phyloP scores from a whole-genome alignment of 768 basidiomycete species.

The Lyophyllum decastes region DNA sequence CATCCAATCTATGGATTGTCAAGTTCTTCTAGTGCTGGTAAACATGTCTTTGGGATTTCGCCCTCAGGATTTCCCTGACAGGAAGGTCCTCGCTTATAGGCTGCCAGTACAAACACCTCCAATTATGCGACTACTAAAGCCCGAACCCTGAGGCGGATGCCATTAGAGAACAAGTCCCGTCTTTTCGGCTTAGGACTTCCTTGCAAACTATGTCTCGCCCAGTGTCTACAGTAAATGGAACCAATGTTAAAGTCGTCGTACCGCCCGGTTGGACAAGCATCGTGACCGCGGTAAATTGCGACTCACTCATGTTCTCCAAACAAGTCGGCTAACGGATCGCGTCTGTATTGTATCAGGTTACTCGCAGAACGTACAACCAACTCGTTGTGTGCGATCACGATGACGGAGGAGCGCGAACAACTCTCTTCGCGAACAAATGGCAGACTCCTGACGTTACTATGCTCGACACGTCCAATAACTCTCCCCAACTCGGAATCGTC shows the following conservation, averaged over 20 bases:
- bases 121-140: neutral
- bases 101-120: neutral
- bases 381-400: slow-evolving; percentile 10
- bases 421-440: slow-evolving; percentile 5
- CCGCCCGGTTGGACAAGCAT: slow-evolving; percentile 11
- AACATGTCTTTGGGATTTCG: neutral
- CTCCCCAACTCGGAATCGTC: slow-evolving; percentile 1
- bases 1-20: too few species aligned
- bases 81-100: neutral
- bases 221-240: neutral
- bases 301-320: neutral
- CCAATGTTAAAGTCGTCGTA: slow-evolving; percentile 6
- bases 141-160: neutral
- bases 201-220: slow-evolving; percentile 7
- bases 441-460: slow-evolving; percentile 6
- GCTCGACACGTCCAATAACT: slow-evolving; percentile 2
- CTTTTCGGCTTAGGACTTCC: neutral
- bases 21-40: too few species aligned
- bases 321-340: neutral
- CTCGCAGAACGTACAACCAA: slow-evolving; percentile 14
- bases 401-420: neutral
- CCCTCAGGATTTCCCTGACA: neutral
- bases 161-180: neutral
- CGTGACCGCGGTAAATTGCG: slow-evolving; percentile 7
- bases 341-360: neutral